phyloP scores from a whole-genome alignment of 805 yeast species.

The Wickerhamiella nectarea region DNA sequence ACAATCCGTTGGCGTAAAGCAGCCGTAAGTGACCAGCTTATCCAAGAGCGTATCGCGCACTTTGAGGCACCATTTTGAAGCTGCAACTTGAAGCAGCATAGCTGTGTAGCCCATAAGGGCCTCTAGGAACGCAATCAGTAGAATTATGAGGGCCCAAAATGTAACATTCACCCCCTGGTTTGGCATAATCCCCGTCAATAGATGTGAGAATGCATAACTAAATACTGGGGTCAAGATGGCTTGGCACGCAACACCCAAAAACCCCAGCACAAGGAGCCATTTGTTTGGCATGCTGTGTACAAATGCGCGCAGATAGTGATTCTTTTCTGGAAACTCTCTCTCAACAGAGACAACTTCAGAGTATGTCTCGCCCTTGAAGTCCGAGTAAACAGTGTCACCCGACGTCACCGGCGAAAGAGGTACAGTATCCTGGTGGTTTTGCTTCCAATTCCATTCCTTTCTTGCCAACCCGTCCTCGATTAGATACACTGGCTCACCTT shows the following conservation, averaged over 20 bases:
- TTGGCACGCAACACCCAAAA: slow-evolving; percentile 37
- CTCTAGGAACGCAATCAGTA: slow-evolving; percentile 48
- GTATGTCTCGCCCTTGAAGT: background rate
- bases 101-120: slow-evolving; percentile 43
- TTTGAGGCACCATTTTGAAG: slow-evolving; percentile 54
- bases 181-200: slow-evolving; percentile 52
- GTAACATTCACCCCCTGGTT: slow-evolving; percentile 19
- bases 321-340: background rate
- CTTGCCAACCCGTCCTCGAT: slow-evolving; percentile 40
- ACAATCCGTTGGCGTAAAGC: slow-evolving; percentile 20
- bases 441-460: background rate
- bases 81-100: slow-evolving; percentile 37
- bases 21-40: slow-evolving; percentile 31
- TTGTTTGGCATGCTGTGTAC: slow-evolving; percentile 12
- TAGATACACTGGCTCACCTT: slow-evolving; percentile 43
- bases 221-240: slow-evolving; percentile 65
- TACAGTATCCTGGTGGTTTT: background rate
- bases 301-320: background rate
- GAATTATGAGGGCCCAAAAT: slow-evolving; percentile 57
- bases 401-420: background rate
- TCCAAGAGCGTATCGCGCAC: slow-evolving; percentile 39
- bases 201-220: slow-evolving; percentile 59
- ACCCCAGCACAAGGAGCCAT: slow-evolving; percentile 33
- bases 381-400: background rate
- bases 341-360: background rate